These are phyloP conservation scores for Cutaneotrichosporon sp. DNA, from an alignment of 1,284 basidiomycete species.

Conservation along the genomic window DNA sequence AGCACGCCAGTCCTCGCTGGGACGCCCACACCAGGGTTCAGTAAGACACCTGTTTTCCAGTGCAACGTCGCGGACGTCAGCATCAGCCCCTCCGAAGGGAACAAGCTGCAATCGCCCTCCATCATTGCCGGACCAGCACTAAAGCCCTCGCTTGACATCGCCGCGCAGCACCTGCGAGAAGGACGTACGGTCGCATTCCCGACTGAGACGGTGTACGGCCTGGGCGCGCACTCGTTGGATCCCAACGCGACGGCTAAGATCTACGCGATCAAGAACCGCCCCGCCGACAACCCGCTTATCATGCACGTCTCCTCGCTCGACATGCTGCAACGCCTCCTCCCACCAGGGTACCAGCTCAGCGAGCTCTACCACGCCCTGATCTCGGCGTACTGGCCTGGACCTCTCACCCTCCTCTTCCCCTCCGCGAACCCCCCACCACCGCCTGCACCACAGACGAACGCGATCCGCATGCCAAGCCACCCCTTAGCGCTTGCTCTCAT, in stretches of 20 bases:
- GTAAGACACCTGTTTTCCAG: background rate
- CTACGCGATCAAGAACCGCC: slow-evolving; percentile 87
- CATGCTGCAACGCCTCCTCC: slow-evolving; percentile 77
- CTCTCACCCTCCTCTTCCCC: slow-evolving; percentile 89
- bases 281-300: slow-evolving; percentile 95
- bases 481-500: slow-evolving; percentile 90
- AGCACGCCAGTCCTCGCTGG: background rate
- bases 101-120: slow-evolving; percentile 41
- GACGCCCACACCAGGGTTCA: background rate
- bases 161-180: slow-evolving; percentile 42
- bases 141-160: slow-evolving; percentile 34
- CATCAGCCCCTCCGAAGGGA: background rate
- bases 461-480: slow-evolving; percentile 91
- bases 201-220: slow-evolving; percentile 97
- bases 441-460: slow-evolving; percentile 66
- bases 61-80: slow-evolving; percentile 1
- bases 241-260: slow-evolving; percentile 68
- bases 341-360: slow-evolving; percentile 62
- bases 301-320: slow-evolving; percentile 84
- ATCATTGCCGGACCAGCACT: slow-evolving; percentile 32
- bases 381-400: slow-evolving; percentile 88
- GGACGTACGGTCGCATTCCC: slow-evolving; percentile 74
- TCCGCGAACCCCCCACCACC: slow-evolving; percentile 55
- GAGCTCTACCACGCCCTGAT: slow-evolving; percentile 70
- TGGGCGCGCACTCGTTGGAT: slow-evolving; percentile 78